Conservation (phyloP, 2,329 filamentous ascomycete species). For the Calonectria hawksworthii region DNA sequence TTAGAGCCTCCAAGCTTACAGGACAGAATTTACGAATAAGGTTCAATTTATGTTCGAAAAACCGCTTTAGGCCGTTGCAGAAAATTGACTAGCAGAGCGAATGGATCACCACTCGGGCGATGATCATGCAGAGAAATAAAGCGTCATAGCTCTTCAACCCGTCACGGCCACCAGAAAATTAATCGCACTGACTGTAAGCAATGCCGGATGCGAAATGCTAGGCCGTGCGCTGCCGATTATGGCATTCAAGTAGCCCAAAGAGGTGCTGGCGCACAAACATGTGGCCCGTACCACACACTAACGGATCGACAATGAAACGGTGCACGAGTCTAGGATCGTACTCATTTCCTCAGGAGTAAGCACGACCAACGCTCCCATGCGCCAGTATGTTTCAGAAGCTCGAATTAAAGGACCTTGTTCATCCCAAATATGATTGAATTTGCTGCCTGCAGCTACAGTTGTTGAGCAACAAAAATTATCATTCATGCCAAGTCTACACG, state of each 20-base stretch:
- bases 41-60: not conserved
- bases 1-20: not conserved
- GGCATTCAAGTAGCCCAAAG: not conserved
- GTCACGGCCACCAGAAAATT: not conserved
- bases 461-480: too few relatives aligned
- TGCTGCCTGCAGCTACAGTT: too few relatives aligned
- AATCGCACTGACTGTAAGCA: not conserved
- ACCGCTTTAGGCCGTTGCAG: not conserved
- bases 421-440: not conserved
- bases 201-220: not conserved
- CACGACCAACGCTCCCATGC: not conserved
- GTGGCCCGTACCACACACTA: not conserved
- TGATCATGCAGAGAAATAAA: not conserved
- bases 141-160: not conserved
- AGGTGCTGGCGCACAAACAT: not conserved
- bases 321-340: not conserved
- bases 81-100: not conserved
- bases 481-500: too few relatives aligned
- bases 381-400: not conserved
- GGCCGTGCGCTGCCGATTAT: not conserved
- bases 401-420: not conserved
- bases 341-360: not conserved
- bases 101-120: not conserved
- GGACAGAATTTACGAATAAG: not conserved
- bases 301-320: not conserved